Conservation (phyloP, 805 yeast species). For the Dipodascopsis tothii region DNA sequence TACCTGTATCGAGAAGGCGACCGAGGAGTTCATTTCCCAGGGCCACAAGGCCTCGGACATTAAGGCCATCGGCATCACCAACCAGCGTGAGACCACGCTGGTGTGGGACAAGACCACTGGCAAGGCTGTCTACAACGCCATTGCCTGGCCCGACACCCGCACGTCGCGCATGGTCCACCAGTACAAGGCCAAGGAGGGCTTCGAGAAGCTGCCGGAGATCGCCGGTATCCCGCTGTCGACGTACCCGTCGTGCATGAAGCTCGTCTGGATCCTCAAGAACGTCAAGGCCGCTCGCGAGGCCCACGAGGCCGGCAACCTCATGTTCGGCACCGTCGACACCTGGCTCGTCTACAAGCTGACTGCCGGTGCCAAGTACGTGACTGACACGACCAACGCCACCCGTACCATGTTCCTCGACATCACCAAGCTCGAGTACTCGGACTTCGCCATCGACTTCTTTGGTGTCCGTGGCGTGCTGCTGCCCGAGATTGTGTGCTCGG, state of each 20-base stretch:
- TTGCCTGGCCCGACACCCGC: slow-evolving; percentile 94
- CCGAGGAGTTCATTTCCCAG: slow-evolving; percentile 28
- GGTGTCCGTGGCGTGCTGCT: slow-evolving; percentile 53
- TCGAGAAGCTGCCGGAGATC: slow-evolving; percentile 51
- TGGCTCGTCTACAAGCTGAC: slow-evolving; percentile 88
- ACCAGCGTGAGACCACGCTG: slow-evolving; percentile 92
- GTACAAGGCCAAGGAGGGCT: slow-evolving; percentile 47
- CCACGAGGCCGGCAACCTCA: slow-evolving; percentile 68
- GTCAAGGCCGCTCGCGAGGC: slow-evolving; percentile 56
- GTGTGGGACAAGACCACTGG: slow-evolving; percentile 79
- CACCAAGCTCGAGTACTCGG: slow-evolving; percentile 66
- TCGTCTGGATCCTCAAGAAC: slow-evolving; percentile 83
- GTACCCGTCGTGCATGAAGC: slow-evolving; percentile 83
- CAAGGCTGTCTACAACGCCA: slow-evolving; percentile 73
- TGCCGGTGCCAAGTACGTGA: slow-evolving; percentile 44
- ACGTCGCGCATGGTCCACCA: slow-evolving; percentile 64
- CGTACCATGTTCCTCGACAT: slow-evolving; percentile 86
- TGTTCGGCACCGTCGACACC: slow-evolving; percentile 91
- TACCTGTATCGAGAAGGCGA: slow-evolving; percentile 52
- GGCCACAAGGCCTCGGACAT: slow-evolving; percentile 39
- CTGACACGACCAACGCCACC: slow-evolving; percentile 88
- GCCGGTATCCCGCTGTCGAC: slow-evolving; percentile 87
- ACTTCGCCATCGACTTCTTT: slow-evolving; percentile 68
- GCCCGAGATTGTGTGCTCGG: slow-evolving; percentile 73
- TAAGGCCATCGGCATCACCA: slow-evolving; percentile 77